Conservation (phyloP, 441 rosid genomes). For the Metrosideros polymorpha region DNA sequence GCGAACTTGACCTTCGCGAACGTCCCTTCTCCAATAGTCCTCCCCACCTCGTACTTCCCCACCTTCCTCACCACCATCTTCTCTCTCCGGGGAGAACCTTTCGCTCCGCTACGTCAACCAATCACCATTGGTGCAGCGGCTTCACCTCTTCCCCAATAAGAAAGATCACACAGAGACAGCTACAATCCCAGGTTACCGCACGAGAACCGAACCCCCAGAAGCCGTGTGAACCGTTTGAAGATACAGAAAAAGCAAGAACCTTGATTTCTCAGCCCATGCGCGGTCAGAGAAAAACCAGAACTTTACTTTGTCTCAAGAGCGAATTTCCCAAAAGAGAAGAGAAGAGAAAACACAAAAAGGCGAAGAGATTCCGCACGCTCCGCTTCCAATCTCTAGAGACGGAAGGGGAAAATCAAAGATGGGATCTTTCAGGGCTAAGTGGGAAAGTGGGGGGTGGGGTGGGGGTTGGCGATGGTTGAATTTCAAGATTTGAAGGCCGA, state of each 20-base stretch:
- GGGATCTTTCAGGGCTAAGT: no score
- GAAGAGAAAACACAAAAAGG: background rate
- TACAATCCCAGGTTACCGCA: background rate
- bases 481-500: background rate
- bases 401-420: background rate
- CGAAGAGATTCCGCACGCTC: background rate
- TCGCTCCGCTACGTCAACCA: background rate
- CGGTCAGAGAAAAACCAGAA: background rate
- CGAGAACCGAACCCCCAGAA: background rate
- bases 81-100: background rate
- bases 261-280: background rate
- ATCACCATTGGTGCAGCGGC: background rate
- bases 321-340: background rate
- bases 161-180: background rate
- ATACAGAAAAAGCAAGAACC: background rate
- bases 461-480: background rate
- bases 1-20: slow-evolving; percentile 97
- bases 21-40: slow-evolving; percentile 96
- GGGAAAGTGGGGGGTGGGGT: background rate
- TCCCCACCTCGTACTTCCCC: slow-evolving; percentile 92
- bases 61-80: slow-evolving; percentile 84
- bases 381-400: background rate
- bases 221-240: background rate
- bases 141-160: background rate
- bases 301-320: background rate